A percentile compares a stretch with the other conserved stretches of the same genome.
Evolutionary conservation across 257 asterid species (phyloP).

Genomic region (Gentiana dahurica): DNA sequence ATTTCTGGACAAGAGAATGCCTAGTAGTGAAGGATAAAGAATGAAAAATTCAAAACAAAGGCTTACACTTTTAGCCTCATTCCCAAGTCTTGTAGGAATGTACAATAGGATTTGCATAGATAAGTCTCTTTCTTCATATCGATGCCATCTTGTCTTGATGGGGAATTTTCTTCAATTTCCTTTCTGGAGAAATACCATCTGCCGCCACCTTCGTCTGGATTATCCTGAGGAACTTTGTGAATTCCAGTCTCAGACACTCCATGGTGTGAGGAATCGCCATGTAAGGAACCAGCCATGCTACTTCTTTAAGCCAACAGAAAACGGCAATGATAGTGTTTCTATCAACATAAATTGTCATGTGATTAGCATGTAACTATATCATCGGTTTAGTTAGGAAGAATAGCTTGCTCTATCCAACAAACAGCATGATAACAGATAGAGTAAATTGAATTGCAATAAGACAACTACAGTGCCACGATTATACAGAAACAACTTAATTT

Average conservation of each 20-base stretch:
- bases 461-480: too few relatives aligned
- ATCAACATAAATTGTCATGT: constrained; percentile 21
- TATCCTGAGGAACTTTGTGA: constrained; percentile 44
- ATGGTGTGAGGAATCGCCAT: constrained; percentile 61
- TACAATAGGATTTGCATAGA: constrained; percentile 74
- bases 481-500: too few relatives aligned
- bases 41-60: constrained; percentile 1
- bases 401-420: too few relatives aligned
- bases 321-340: constrained; percentile 13
- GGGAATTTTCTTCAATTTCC: constrained; percentile 87
- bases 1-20: not conserved
- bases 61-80: constrained; percentile 94
- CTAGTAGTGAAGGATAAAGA: not conserved
- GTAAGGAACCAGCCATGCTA: constrained; percentile 50
- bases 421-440: too few relatives aligned
- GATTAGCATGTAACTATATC: constrained; percentile 19
- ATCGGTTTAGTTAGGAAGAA: not conserved
- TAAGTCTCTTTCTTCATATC: constrained; percentile 84
- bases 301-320: constrained; percentile 20
- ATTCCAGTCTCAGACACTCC: constrained; percentile 52
- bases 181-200: constrained; percentile 72
- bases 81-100: constrained; percentile 79
- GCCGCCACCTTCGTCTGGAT: constrained; percentile 52
- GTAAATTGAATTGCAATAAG: too few relatives aligned
- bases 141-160: constrained; percentile 72